Base-by-base conservation (phyloP, 495 filamentous ascomycete species). In the Bombardia bombarda region DNA sequence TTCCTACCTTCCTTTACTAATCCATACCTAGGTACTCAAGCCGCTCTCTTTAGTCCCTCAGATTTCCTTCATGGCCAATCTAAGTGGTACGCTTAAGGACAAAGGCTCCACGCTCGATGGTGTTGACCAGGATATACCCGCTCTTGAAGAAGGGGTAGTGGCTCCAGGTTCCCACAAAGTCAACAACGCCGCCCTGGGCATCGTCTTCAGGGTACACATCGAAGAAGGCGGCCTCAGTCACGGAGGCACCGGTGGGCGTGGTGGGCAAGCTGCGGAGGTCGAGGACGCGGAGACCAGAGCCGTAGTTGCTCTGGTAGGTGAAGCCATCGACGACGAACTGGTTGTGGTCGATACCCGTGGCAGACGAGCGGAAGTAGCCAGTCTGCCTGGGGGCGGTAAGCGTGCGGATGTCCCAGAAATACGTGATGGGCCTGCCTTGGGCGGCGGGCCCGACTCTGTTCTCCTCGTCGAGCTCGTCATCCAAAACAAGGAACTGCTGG, bases 151-250 rank as follows among this genome's bases (percentile, higher is more conserved):
- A 63, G 3, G 72, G 63, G 52, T 74, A 78, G 25, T 60, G 60
- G 39, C 56, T 60, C 75, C 75, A 79, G 1, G 63, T 68, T 3
- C 76, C 76, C 1, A 67, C 53, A 43, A 78, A 79, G 6, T 70
- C 62, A 10, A 74, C 33, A 1, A 59, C 38, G 0, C 59, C 59
- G 0, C 59, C 59, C 4, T 48, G 43, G 0, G 66, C 67, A 46
- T 78, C 74, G 49, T 78, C 71, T 44, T 78, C 74, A 3, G 74
- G 74, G 43, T 73, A 67, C 13, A 74, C 51, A 43, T 79, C 75
- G 38, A 78, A 78, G 51, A 65, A 77, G 6, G 52, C 74, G 3
- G 72, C 53, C 56, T 77, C 72, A 32, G 60, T 61, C 24, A 79
- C 63, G 2, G 58, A 46, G 5, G 39, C 43, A 4, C 60, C 60